Evolutionary conservation across 805 yeast species (phyloP).

Genomic region (Lachancea meyersii): DNA sequence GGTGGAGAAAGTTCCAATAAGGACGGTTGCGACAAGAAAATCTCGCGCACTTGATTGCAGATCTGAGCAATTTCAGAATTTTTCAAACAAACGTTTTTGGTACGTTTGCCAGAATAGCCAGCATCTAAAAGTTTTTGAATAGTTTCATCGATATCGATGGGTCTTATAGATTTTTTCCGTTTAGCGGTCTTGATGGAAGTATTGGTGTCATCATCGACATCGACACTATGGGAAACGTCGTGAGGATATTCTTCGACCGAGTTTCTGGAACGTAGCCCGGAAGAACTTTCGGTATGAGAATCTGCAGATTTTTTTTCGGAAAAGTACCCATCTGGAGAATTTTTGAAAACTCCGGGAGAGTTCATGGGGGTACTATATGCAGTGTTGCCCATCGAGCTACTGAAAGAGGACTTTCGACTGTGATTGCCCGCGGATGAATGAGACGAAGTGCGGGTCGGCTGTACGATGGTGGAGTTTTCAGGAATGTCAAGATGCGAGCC

Average conservation of each 20-base stretch:
- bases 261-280: conserved; percentile 1
- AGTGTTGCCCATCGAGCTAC: conserved; percentile 23
- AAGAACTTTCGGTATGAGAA: not conserved
- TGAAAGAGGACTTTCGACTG: conserved; percentile 29
- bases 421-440: conserved; percentile 26
- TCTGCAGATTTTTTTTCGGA: conserved; percentile 5
- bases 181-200: conserved; percentile 18
- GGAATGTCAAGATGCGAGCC: conserved; percentile 11
- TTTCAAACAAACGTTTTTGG: conserved; percentile 82
- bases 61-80: conserved; percentile 82
- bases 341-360: conserved; percentile 25
- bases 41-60: conserved; percentile 83
- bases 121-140: conserved; percentile 91
- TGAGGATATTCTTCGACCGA: conserved; percentile 24
- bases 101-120: conserved; percentile 91
- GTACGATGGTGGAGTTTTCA: conserved; percentile 4
- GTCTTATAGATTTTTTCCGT: conserved; percentile 25
- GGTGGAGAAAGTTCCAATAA: conserved; percentile 77
- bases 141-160: conserved; percentile 70
- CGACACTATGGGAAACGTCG: conserved; percentile 10
- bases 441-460: conserved; percentile 17
- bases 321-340: conserved; percentile 21
- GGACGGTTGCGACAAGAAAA: conserved; percentile 85
- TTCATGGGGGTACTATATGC: conserved; percentile 31
- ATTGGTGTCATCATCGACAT: conserved; percentile 18